Conservation (phyloP, 805 yeast genomes). For the Hagleromyces aurorensis region DNA sequence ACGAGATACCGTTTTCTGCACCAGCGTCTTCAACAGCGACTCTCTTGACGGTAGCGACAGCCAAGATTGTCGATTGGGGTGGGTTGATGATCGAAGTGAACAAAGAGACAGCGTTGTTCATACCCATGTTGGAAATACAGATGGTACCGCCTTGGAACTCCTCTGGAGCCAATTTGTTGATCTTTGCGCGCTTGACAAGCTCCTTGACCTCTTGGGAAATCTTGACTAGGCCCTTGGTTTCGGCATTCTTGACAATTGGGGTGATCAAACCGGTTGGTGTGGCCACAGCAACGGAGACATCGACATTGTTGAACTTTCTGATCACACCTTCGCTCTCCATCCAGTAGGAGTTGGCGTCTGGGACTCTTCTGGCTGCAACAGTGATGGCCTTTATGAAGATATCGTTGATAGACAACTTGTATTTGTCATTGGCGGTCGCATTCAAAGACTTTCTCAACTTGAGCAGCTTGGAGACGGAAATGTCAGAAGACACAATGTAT, state of each 20-base stretch:
- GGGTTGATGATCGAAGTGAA: constrained; percentile 98
- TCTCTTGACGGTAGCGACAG: constrained; percentile 88
- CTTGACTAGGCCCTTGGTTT: constrained; percentile 72
- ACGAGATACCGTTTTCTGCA: constrained; percentile 84
- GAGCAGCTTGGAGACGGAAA: constrained; percentile 82
- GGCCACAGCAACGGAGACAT: constrained; percentile 97
- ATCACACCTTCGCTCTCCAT: constrained; percentile 81
- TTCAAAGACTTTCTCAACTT: constrained; percentile 89
- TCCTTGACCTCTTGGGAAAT: constrained; percentile 85
- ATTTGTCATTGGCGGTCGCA: constrained; percentile 74
- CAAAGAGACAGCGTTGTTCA: constrained; percentile 87
- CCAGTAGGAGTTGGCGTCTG: constrained; percentile 93
- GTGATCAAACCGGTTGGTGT: constrained; percentile 97
- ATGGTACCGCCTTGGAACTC: constrained; percentile 99
- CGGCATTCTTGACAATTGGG: constrained; percentile 87
- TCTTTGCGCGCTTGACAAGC: constrained; percentile 93
- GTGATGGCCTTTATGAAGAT: constrained; percentile 91
- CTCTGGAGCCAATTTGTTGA: constrained; percentile 85
- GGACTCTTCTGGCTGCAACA: constrained; percentile 81
- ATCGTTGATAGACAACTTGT: constrained; percentile 90
- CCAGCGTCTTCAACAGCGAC: constrained; percentile 89
- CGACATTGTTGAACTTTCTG: constrained; percentile 86
- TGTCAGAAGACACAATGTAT: constrained; percentile 80
- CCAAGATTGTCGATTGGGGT: constrained; percentile 91
- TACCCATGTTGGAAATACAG: constrained; percentile 97